Percentiles rank a stretch among this genome's conserved stretches.
Conservation (phyloP, 1,284 basidiomycete species). For the Quambalaria eucalypti region DNA sequence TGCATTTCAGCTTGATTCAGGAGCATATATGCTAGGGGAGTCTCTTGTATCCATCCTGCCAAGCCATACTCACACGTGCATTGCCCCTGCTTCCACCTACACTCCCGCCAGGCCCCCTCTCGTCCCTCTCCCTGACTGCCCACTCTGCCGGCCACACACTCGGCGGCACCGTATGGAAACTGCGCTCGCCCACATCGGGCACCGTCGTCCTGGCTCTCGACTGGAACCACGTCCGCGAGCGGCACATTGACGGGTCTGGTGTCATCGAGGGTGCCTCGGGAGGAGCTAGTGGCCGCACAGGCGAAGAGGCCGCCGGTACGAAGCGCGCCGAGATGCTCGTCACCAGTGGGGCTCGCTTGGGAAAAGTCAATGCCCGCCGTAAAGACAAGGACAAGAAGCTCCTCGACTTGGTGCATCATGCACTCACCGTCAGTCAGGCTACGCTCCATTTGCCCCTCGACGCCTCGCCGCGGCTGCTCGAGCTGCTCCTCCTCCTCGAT, state of each 20-base stretch:
- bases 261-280: slow-evolving; percentile 23
- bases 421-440: slow-evolving; percentile 67
- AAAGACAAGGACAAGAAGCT: slow-evolving; percentile 66
- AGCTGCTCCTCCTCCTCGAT: slow-evolving; percentile 86
- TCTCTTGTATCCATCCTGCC: too few relatives aligned
- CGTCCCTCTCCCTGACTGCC: slow-evolving; percentile 74
- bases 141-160: slow-evolving; percentile 92
- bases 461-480: slow-evolving; percentile 81
- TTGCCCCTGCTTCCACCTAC: slow-evolving; percentile 51
- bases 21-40: too few relatives aligned
- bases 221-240: slow-evolving; percentile 91
- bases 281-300: slow-evolving; percentile 11
- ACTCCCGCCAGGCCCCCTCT: slow-evolving; percentile 62
- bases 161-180: slow-evolving; percentile 96
- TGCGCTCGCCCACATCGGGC: slow-evolving; percentile 88
- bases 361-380: slow-evolving; percentile 71
- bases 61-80: too few relatives aligned
- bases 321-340: slow-evolving; percentile 59
- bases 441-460: slow-evolving; percentile 80
- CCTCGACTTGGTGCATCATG: slow-evolving; percentile 63
- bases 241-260: slow-evolving; percentile 90
- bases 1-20: too few relatives aligned
- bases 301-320: slow-evolving; percentile 6
- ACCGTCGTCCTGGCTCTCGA: slow-evolving; percentile 92
- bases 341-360: slow-evolving; percentile 72